Conservation (phyloP, 768 basidiomycete genomes). For the Solioccasus polychromus region DNA sequence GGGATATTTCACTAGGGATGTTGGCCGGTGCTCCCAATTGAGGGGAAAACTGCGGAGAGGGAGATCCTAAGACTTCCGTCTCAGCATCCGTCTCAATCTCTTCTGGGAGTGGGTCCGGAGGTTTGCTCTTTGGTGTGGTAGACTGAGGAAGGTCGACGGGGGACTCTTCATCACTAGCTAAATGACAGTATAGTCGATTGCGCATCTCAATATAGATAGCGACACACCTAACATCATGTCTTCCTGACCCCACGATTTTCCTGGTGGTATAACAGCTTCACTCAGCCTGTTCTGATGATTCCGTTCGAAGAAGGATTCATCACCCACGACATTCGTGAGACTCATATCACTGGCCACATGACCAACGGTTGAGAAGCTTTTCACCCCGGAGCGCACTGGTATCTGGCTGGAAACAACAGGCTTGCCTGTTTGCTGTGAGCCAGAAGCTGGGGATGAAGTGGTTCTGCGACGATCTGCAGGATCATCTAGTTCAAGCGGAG, state of each 20-base stretch:
- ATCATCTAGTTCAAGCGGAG: constrained; percentile 39
- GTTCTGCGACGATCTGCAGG: constrained; percentile 12
- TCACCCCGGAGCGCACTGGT: constrained; percentile 42
- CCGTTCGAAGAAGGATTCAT: constrained; percentile 22
- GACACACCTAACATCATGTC: constrained; percentile 20
- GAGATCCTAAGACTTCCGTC: constrained; percentile 26
- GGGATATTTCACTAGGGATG: constrained; percentile 11
- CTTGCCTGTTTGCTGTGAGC: constrained; percentile 25
- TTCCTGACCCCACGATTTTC: constrained; percentile 14
- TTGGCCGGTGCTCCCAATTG: constrained; percentile 4
- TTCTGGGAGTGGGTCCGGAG: constrained; percentile 9
- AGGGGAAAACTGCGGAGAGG: constrained; percentile 20
- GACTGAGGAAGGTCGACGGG: constrained; percentile 19
- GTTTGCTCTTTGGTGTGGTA: constrained; percentile 26
- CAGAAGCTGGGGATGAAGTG: constrained; percentile 25
- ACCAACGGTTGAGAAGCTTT: constrained; percentile 21
- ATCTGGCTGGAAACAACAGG: constrained; percentile 37
- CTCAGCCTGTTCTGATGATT: constrained; percentile 27
- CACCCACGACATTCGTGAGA: constrained; percentile 21
- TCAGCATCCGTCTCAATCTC: constrained; percentile 25
- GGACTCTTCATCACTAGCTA: constrained; percentile 42
- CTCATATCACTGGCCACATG: constrained; percentile 20
- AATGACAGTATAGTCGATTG: neutral
- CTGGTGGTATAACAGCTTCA: constrained; percentile 21
- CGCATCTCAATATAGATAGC: neutral